Percentiles rank a stretch among this genome's conserved stretches.
These are phyloP conservation scores for Neolecta irregularis DNA, from an alignment of 1,139 yeast genomes.

Conservation along the genomic window DNA sequence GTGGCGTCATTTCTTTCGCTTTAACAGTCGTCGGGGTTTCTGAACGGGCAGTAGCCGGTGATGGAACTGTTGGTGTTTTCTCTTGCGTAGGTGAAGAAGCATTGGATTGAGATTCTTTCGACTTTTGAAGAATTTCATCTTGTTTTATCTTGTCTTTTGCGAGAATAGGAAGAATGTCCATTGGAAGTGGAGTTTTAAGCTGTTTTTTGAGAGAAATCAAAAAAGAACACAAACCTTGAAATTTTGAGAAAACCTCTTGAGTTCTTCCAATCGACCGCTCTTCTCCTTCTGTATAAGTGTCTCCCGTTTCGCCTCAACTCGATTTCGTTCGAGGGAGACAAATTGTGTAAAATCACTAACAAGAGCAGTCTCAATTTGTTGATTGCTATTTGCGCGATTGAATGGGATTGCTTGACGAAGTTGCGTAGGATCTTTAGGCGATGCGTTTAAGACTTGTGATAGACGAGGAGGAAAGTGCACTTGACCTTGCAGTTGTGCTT, in stretches of 20 bases:
- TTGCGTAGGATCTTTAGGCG: constrained; percentile 4
- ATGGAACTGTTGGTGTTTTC: too few species aligned
- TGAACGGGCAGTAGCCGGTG: too few species aligned
- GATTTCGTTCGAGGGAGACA: constrained; percentile 23
- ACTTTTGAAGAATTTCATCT: constrained; percentile 35
- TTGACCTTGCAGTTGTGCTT: constrained; percentile 3
- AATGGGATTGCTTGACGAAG: not conserved
- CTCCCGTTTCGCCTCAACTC: constrained; percentile 22
- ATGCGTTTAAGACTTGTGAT: constrained; percentile 5
- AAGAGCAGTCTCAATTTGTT: constrained; percentile 22
- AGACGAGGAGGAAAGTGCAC: constrained; percentile 2
- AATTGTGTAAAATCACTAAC: constrained; percentile 25
- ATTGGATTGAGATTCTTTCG: constrained; percentile 4
- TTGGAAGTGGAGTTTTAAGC: constrained; percentile 40
- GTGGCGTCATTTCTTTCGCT: too few species aligned
- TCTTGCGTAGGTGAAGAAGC: too few species aligned
- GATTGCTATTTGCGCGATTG: constrained; percentile 3
- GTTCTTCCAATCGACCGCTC: constrained; percentile 40
- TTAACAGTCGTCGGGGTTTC: too few species aligned
- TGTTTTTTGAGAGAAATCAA: too few species aligned
- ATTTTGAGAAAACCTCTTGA: constrained; percentile 66
- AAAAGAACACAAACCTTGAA: too few species aligned
- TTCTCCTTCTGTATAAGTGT: constrained; percentile 31
- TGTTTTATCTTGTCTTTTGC: constrained; percentile 53
- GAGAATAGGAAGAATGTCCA: constrained; percentile 60